Conservation (phyloP, 805 yeast species). For the Cyberlindnera subsufficiens region DNA sequence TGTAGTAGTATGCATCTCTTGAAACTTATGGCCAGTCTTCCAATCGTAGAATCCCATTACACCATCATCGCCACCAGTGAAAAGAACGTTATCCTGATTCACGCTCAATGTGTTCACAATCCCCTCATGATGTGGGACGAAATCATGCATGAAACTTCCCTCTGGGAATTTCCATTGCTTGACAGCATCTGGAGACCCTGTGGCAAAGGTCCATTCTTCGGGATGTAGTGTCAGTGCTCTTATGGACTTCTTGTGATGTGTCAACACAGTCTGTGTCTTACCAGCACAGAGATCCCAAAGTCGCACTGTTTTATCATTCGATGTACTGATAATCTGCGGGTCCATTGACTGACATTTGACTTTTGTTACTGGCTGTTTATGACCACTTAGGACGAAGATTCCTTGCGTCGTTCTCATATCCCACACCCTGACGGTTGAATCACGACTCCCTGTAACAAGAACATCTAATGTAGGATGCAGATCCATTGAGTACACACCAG, state of each 20-base stretch:
- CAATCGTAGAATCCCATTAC: conserved; percentile 74
- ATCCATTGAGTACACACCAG: conserved; percentile 80
- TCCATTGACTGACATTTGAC: conserved; percentile 65
- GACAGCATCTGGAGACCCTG: conserved; percentile 77
- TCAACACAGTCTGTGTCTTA: conserved; percentile 59
- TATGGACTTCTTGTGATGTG: conserved; percentile 81
- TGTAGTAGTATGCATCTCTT: conserved; percentile 44
- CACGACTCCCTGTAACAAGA: conserved; percentile 84
- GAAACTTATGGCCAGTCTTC: conserved; percentile 59
- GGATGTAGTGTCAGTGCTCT: conserved; percentile 70
- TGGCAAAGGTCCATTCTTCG: conserved; percentile 62
- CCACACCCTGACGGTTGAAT: conserved; percentile 85
- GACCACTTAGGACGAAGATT: conserved; percentile 77
- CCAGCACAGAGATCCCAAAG: conserved; percentile 91
- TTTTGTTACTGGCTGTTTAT: conserved; percentile 65
- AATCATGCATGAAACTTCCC: conserved; percentile 63
- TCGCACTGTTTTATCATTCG: conserved; percentile 79
- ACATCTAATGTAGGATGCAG: conserved; percentile 85
- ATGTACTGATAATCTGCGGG: conserved; percentile 81
- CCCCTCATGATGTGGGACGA: conserved; percentile 35
- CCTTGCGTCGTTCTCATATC: conserved; percentile 79
- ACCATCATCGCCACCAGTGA: conserved; percentile 85
- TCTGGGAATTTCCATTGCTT: conserved; percentile 81
- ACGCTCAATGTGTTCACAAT: conserved; percentile 67
- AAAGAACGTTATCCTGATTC: conserved; percentile 56